These are phyloP conservation scores for Candida succiphila DNA, from an alignment of 805 yeast genomes.

Conservation along the genomic window DNA sequence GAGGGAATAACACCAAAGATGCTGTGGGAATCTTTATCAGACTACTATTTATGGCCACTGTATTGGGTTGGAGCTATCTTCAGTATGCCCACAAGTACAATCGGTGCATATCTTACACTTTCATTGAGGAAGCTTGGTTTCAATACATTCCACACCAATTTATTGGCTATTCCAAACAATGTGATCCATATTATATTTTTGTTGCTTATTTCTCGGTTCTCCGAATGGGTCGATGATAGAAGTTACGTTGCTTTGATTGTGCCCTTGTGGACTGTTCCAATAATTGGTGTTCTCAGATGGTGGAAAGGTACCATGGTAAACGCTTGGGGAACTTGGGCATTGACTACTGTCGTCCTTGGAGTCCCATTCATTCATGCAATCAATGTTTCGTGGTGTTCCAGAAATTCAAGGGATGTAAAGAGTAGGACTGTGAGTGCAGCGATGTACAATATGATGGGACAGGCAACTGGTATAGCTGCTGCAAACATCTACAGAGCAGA, in stretches of 20 bases:
- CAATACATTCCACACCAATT: constrained; percentile 39
- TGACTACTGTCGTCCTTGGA: constrained; percentile 23
- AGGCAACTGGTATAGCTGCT: constrained; percentile 43
- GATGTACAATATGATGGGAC: constrained; percentile 53
- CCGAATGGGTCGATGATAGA: constrained; percentile 24
- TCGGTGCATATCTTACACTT: constrained; percentile 37
- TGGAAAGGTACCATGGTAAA: constrained; percentile 18
- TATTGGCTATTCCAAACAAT: constrained; percentile 41
- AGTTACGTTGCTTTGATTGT: constrained; percentile 11
- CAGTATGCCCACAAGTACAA: constrained; percentile 26
- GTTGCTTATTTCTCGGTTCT: constrained; percentile 24
- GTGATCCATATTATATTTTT: constrained; percentile 27
- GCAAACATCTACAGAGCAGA: constrained; percentile 45
- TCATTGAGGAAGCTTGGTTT: constrained; percentile 41
- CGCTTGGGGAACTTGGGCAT: constrained; percentile 15
- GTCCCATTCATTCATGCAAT: constrained; percentile 45
- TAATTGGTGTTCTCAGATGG: constrained; percentile 16
- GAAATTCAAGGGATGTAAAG: constrained; percentile 53
- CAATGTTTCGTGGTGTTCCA: constrained; percentile 49
- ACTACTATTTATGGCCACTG: constrained; percentile 48
- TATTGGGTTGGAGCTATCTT: constrained; percentile 34
- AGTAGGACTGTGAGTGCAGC: constrained; percentile 59
- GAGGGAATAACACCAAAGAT: constrained; percentile 34
- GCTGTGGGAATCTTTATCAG: constrained; percentile 30
- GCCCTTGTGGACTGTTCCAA: constrained; percentile 17